Evolutionary conservation across 78 protist species (phyloP).

Genomic region (Dictyostelium purpureum): DNA sequence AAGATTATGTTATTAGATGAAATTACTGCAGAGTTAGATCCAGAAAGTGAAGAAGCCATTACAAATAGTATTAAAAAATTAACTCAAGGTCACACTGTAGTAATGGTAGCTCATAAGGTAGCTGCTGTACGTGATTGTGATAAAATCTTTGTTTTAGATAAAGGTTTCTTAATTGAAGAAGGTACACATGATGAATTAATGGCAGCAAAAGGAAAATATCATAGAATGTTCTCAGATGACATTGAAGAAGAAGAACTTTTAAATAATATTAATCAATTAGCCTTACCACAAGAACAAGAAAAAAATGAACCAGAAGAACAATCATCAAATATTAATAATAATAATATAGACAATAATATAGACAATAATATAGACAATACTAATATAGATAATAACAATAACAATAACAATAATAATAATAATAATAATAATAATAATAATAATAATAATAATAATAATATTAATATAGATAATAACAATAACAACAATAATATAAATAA

Average conservation of each 20-base stretch:
- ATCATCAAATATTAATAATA: not conserved
- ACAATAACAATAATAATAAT: no score
- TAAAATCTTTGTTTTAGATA: constrained; percentile 83
- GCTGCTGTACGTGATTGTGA: constrained; percentile 89
- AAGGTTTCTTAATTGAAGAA: constrained; percentile 86
- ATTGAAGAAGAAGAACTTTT: not conserved
- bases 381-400: not conserved
- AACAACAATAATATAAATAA: no score
- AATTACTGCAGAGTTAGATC: constrained; percentile 95
- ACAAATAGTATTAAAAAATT: constrained; percentile 84
- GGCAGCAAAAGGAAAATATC: constrained; percentile 53
- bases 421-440: no score
- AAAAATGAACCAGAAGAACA: no score
- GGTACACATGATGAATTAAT: constrained; percentile 91
- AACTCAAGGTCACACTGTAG: constrained; percentile 74
- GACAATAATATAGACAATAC: not conserved
- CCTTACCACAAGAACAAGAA: no score
- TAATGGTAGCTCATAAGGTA: constrained; percentile 96
- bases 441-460: no score
- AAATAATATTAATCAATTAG: not conserved
- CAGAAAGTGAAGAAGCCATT: constrained; percentile 91
- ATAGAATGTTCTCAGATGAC: constrained; percentile 22
- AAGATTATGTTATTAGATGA: constrained; percentile 94
- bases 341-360: not conserved
- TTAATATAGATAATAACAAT: no score